Conservation (phyloP, 1,284 basidiomycete genomes). For the Cutaneotrichosporon spelunceum region DNA sequence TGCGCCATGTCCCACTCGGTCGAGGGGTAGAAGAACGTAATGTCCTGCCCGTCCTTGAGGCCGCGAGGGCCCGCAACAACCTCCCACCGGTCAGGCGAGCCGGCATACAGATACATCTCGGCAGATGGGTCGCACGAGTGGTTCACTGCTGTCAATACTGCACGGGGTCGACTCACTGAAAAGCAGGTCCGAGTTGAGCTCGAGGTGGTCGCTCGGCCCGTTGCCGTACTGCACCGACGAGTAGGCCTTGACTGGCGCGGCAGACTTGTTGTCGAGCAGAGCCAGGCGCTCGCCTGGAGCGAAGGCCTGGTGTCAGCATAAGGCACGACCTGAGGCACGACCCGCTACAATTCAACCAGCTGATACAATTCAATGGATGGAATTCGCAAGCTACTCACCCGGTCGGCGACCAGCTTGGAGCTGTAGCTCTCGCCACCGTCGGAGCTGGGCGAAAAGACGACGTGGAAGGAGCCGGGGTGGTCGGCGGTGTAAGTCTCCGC, state of each 20-base stretch:
- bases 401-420: slow-evolving; percentile 42
- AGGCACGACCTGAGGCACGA: too few species aligned
- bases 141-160: slow-evolving; percentile 54
- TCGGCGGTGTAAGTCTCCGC: slow-evolving; percentile 45
- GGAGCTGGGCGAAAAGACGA: slow-evolving; percentile 35
- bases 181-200: slow-evolving; percentile 64
- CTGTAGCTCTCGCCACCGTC: slow-evolving; percentile 39
- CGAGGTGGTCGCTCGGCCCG: slow-evolving; percentile 58
- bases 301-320: slow-evolving; percentile 37
- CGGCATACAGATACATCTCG: slow-evolving; percentile 58
- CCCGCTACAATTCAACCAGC: too few species aligned
- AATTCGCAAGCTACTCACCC: too few species aligned
- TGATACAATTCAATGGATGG: too few species aligned
- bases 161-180: slow-evolving; percentile 50
- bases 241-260: slow-evolving; percentile 49
- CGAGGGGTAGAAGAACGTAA: slow-evolving; percentile 64
- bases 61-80: slow-evolving; percentile 49
- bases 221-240: slow-evolving; percentile 52
- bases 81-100: slow-evolving; percentile 52
- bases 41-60: slow-evolving; percentile 52
- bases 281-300: slow-evolving; percentile 38
- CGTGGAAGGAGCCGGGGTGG: slow-evolving; percentile 43
- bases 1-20: slow-evolving; percentile 71
- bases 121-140: slow-evolving; percentile 66
- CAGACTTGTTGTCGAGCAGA: slow-evolving; percentile 36